Evolutionary conservation across 306 rosid genomes (phyloP).

Genomic region (Quercus rubra): DNA sequence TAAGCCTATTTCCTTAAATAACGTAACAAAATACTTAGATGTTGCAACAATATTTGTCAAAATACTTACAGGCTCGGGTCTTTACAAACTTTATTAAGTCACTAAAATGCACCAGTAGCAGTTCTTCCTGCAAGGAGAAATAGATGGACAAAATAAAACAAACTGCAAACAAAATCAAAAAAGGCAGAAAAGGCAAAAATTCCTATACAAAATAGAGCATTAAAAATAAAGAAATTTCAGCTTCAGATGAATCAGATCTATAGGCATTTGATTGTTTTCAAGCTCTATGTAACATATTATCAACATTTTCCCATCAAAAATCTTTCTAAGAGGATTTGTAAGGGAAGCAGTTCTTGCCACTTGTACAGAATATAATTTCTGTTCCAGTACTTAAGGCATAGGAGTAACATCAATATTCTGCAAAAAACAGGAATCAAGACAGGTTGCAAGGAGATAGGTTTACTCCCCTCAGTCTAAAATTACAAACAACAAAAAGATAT

Average conservation of each 20-base stretch:
- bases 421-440: neutral
- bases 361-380: neutral
- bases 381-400: neutral
- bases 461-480: neutral
- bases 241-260: neutral
- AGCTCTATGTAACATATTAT: neutral
- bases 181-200: neutral
- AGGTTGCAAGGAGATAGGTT: neutral
- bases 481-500: neutral
- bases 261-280: neutral
- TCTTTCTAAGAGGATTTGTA: neutral
- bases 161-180: neutral
- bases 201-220: neutral
- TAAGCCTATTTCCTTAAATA: slow-evolving; percentile 13
- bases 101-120: slow-evolving; percentile 81
- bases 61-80: slow-evolving; percentile 83
- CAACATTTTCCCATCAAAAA: neutral
- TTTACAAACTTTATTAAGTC: slow-evolving; percentile 84
- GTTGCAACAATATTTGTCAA: slow-evolving; percentile 1
- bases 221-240: neutral
- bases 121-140: slow-evolving; percentile 76
- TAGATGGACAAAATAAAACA: slow-evolving; percentile 13
- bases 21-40: neutral
- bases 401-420: neutral
- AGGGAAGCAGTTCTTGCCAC: neutral